phyloP scores from a whole-genome alignment of 192 early-diverging fungal species.

The Podila verticillata region DNA sequence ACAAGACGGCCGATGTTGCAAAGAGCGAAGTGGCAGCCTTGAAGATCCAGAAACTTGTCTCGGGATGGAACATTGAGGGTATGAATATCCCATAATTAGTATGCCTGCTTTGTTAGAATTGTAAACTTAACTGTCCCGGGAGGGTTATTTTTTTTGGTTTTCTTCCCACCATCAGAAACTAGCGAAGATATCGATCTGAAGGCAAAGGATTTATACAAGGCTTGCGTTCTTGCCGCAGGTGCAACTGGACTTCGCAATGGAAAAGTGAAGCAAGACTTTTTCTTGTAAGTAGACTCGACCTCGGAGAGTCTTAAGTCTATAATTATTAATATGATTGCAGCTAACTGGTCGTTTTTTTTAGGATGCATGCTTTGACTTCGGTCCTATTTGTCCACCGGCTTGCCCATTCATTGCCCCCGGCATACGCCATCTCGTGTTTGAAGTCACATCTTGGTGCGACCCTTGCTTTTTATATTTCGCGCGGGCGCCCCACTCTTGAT shows the following conservation, averaged over 20 bases:
- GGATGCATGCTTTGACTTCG: slow-evolving; percentile 66
- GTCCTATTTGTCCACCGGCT: slow-evolving; percentile 59
- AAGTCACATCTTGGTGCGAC: slow-evolving; percentile 42
- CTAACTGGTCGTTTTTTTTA: slow-evolving; percentile 8
- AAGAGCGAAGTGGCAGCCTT: slow-evolving; percentile 1
- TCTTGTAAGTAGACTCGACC: slow-evolving; percentile 35
- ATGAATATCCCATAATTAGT: background rate
- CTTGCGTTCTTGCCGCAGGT: slow-evolving; percentile 48
- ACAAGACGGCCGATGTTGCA: slow-evolving; percentile 12
- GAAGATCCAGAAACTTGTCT: slow-evolving; percentile 45
- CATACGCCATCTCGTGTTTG: slow-evolving; percentile 54
- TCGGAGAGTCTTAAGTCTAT: background rate
- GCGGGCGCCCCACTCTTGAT: slow-evolving; percentile 55
- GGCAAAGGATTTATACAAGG: slow-evolving; percentile 52
- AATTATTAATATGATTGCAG: background rate
- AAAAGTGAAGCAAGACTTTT: slow-evolving; percentile 56
- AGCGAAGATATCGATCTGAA: slow-evolving; percentile 48
- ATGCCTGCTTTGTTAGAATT: background rate
- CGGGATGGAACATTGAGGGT: slow-evolving; percentile 52
- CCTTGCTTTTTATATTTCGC: slow-evolving; percentile 50
- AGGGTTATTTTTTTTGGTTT: background rate
- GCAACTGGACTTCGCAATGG: slow-evolving; percentile 43
- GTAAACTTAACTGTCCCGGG: background rate
- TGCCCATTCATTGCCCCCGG: slow-evolving; percentile 42
- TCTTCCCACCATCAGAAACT: slow-evolving; percentile 1